Evolutionary conservation across 768 basidiomycete species (phyloP).

Genomic region (Boletus pseudopeckii): DNA sequence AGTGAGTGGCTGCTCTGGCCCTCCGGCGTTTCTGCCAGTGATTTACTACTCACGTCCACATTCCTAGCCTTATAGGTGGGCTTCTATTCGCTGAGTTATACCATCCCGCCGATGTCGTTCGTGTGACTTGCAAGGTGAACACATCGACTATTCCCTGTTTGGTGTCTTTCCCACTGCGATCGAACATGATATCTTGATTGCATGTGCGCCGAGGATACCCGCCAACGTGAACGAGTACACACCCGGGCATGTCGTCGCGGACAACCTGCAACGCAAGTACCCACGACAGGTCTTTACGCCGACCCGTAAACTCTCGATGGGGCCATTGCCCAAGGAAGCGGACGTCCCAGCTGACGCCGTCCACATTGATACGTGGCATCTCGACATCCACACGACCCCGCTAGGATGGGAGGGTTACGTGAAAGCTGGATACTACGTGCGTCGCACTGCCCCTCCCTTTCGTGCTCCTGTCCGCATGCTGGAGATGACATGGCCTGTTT

Average conservation of each 20-base stretch:
- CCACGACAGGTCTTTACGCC: conserved; percentile 57
- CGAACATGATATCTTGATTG: conserved; percentile 80
- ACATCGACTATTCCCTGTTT: conserved; percentile 81
- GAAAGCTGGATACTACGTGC: conserved; percentile 79
- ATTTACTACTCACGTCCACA: not conserved
- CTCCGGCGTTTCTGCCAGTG: not conserved
- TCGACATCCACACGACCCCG: conserved; percentile 63
- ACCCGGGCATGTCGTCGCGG: conserved; percentile 56
- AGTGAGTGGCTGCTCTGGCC: conserved; percentile 41
- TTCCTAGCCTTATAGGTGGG: conserved; percentile 35
- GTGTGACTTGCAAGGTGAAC: conserved; percentile 56
- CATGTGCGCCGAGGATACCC: conserved; percentile 49
- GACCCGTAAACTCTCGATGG: conserved; percentile 28
- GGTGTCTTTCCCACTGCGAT: conserved; percentile 85
- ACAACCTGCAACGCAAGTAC: conserved; percentile 64
- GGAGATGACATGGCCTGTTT: not conserved
- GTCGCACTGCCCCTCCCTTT: conserved; percentile 19
- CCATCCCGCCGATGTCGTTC: not conserved
- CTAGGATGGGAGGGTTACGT: conserved; percentile 86
- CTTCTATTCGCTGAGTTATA: not conserved
- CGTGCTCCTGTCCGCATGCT: no score
- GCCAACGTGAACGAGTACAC: conserved; percentile 16
- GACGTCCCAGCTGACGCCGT: conserved; percentile 34
- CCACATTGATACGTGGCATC: conserved; percentile 56
- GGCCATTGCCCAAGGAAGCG: conserved; percentile 26